These are phyloP conservation scores for Ajuga chamaepitys DNA, from an alignment of 257 asterid genomes.

Conservation along the genomic window DNA sequence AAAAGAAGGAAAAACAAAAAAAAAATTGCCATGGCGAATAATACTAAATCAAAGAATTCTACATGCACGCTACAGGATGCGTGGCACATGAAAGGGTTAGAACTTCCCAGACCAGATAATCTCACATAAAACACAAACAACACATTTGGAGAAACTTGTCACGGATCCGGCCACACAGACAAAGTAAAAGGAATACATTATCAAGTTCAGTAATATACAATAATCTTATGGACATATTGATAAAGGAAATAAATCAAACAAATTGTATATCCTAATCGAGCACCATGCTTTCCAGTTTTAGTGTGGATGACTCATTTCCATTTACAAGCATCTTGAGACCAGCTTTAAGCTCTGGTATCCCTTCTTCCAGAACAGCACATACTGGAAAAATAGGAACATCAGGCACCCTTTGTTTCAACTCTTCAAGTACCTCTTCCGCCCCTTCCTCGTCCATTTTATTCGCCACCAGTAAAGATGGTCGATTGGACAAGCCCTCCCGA, in stretches of 20 bases:
- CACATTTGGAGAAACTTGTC: neutral
- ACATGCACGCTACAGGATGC: no score
- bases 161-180: no score
- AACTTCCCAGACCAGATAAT: no score
- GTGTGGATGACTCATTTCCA: constrained; percentile 30
- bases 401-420: constrained; percentile 51
- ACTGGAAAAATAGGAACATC: constrained; percentile 67
- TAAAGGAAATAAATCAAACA: neutral
- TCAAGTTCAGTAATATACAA: neutral
- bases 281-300: constrained; percentile 41
- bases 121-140: no score
- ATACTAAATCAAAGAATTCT: no score
- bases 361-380: constrained; percentile 88
- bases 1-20: no score
- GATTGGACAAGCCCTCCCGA: constrained; percentile 50
- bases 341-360: constrained; percentile 59
- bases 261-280: constrained; percentile 14
- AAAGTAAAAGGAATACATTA: no score
- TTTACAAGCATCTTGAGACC: constrained; percentile 68
- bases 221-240: neutral
- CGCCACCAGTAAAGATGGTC: constrained; percentile 76
- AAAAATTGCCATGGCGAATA: no score
- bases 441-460: constrained; percentile 83
- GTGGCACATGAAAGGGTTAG: no score
- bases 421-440: constrained; percentile 62